phyloP scores from a whole-genome alignment of 148 eudicot genomes.

The Agrostemma githago region DNA sequence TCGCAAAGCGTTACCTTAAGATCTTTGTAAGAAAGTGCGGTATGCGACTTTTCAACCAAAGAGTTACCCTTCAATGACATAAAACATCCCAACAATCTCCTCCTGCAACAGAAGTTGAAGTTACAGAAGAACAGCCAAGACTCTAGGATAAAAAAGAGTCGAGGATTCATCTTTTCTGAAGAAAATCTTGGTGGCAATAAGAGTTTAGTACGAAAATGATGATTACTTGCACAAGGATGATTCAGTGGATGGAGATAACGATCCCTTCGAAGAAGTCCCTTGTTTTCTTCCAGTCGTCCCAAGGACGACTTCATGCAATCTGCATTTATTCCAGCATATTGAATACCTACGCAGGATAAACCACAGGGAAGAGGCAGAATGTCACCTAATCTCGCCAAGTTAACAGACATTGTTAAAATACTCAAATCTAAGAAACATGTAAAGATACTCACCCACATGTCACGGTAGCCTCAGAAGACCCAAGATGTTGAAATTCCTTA shows the following conservation, averaged over 20 bases:
- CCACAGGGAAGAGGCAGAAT: not conserved
- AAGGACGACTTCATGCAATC: constrained; percentile 79
- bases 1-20: constrained; percentile 51
- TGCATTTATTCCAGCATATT: constrained; percentile 74
- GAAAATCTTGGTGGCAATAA: not conserved
- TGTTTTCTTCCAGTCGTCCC: constrained; percentile 97
- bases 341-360: constrained; percentile 49
- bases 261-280: constrained; percentile 93
- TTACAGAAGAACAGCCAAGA: not conserved
- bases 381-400: not conserved
- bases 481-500: constrained; percentile 76
- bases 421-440: too few relatives aligned
- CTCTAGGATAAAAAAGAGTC: not conserved
- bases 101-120: constrained; percentile 42
- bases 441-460: constrained; percentile 71
- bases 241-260: constrained; percentile 66
- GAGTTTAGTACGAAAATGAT: not conserved
- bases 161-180: not conserved
- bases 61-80: constrained; percentile 38
- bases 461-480: constrained; percentile 64
- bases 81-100: constrained; percentile 68
- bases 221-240: constrained; percentile 69
- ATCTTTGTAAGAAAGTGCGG: constrained; percentile 46
- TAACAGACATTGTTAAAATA: not conserved
- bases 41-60: constrained; percentile 18